A percentile compares a stretch with the other conserved stretches of the same genome.
Conservation (phyloP, 2,329 filamentous ascomycete species). For the Trichoderma guizhouense region DNA sequence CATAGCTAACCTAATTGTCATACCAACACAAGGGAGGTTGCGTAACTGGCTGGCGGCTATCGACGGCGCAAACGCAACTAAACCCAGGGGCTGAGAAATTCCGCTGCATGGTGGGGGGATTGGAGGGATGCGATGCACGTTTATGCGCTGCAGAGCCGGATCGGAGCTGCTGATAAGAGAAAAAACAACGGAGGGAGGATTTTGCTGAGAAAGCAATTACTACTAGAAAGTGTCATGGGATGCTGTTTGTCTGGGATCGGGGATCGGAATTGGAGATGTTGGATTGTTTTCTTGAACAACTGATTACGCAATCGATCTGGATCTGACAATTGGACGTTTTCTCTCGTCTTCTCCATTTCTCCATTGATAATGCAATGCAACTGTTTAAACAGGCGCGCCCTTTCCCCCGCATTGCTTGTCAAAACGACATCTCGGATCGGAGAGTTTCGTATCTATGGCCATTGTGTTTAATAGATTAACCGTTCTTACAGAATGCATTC, state of each 20-base stretch:
- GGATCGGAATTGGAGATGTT: background rate
- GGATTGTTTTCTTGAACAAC: background rate
- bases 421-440: background rate
- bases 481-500: background rate
- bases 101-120: background rate
- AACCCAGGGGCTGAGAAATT: background rate
- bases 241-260: background rate
- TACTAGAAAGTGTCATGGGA: background rate
- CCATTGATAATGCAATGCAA: background rate
- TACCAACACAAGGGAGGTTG: background rate
- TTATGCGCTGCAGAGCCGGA: background rate
- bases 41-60: conserved; percentile 6
- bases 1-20: background rate
- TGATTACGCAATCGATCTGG: background rate
- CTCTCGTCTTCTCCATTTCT: background rate
- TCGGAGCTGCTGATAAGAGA: background rate
- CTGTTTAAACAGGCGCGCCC: background rate
- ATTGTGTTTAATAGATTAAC: background rate
- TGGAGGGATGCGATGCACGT: background rate
- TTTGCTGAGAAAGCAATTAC: background rate
- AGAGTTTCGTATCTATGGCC: background rate
- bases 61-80: background rate
- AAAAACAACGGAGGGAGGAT: background rate
- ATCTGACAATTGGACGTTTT: background rate
- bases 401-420: background rate